Evolutionary conservation across 129 eudicot genomes (phyloP).

Genomic region (Helichrysum umbraculigerum): DNA sequence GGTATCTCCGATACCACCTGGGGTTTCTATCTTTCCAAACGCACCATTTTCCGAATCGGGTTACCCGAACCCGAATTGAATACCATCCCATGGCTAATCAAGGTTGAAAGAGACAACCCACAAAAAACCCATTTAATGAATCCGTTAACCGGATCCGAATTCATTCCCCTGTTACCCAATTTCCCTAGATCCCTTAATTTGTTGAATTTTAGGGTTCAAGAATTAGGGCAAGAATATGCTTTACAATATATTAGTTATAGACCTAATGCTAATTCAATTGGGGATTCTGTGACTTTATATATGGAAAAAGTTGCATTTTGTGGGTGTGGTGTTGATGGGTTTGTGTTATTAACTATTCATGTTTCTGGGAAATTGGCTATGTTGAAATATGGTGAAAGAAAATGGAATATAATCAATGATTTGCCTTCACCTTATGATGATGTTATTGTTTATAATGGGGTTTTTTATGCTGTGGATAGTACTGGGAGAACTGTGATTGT

Average conservation of each 20-base stretch:
- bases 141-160: slow-evolving; percentile 54
- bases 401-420: slow-evolving; percentile 65
- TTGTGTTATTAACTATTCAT: slow-evolving; percentile 68
- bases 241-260: slow-evolving; percentile 65
- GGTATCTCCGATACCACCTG: slow-evolving; percentile 74
- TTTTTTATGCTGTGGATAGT: slow-evolving; percentile 70
- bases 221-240: slow-evolving; percentile 63
- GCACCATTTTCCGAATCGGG: slow-evolving; percentile 54
- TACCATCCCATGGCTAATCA: slow-evolving; percentile 60
- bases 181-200: slow-evolving; percentile 60
- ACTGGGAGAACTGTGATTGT: slow-evolving; percentile 55
- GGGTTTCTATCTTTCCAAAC: slow-evolving; percentile 72
- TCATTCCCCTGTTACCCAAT: slow-evolving; percentile 39
- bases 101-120: slow-evolving; percentile 56
- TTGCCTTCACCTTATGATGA: slow-evolving; percentile 75
- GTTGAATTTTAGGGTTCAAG: slow-evolving; percentile 43
- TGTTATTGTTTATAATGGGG: slow-evolving; percentile 49
- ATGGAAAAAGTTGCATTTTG: slow-evolving; percentile 81
- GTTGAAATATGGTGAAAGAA: slow-evolving; percentile 53
- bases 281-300: slow-evolving; percentile 63
- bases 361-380: slow-evolving; percentile 74
- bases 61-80: slow-evolving; percentile 33
- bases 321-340: slow-evolving; percentile 33
- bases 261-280: slow-evolving; percentile 66
- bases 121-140: slow-evolving; percentile 44